Conservation (phyloP, 805 yeast species). For the Hanseniaspora singularis region DNA sequence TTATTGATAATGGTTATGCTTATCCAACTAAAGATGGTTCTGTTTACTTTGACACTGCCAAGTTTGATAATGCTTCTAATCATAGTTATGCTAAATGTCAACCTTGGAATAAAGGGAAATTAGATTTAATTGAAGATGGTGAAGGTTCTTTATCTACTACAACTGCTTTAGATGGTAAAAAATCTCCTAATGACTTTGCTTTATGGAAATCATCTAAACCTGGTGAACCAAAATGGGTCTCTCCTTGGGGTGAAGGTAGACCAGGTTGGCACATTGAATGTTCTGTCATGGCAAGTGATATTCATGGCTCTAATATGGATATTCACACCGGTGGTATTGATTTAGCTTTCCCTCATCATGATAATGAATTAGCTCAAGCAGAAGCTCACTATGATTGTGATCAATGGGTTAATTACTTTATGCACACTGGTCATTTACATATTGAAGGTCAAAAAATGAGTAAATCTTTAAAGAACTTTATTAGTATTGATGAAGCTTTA, state of each 20-base stretch:
- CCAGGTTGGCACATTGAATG: constrained; percentile 99
- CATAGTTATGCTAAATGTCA: constrained; percentile 92
- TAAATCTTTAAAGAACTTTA: constrained; percentile 85
- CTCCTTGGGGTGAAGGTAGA: constrained; percentile 95
- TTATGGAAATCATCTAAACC: constrained; percentile 93
- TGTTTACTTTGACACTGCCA: constrained; percentile 85
- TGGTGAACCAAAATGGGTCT: constrained; percentile 92
- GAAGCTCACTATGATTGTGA: constrained; percentile 81
- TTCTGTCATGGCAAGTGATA: constrained; percentile 93
- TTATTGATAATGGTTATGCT: constrained; percentile 72
- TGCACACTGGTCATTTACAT: constrained; percentile 95
- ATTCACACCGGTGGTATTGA: constrained; percentile 96
- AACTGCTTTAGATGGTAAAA: constrained; percentile 43
- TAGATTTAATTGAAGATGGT: constrained; percentile 79
- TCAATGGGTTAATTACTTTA: constrained; percentile 94
- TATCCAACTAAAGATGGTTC: constrained; percentile 77
- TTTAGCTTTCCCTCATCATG: constrained; percentile 97
- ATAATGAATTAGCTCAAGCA: constrained; percentile 92
- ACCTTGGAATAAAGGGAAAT: constrained; percentile 93
- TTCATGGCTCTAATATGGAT: constrained; percentile 73
- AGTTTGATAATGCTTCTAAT: constrained; percentile 56
- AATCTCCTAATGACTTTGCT: constrained; percentile 77
- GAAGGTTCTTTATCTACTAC: constrained; percentile 66
- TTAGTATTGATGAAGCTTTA: constrained; percentile 85
- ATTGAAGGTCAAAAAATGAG: constrained; percentile 99